These are phyloP conservation scores for Fusarium sp. DNA, from an alignment of 2,329 filamentous ascomycete genomes.

Conservation along the genomic window DNA sequence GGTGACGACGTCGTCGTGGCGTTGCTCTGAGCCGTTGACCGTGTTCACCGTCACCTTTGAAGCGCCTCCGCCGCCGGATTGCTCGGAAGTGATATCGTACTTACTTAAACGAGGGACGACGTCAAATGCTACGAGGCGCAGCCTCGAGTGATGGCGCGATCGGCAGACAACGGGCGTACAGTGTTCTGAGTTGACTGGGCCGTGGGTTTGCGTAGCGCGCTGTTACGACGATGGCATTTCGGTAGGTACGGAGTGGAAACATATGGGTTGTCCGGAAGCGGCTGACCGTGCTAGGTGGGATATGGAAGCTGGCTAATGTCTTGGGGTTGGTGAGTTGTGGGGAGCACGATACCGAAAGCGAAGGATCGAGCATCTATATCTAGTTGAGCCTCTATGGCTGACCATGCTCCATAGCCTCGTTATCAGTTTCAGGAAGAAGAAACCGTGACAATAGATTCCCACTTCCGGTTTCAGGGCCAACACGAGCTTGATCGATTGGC, in stretches of 20 bases:
- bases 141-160: slow-evolving; percentile 14
- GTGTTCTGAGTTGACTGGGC: not conserved
- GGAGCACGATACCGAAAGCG: not conserved
- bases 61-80: not conserved
- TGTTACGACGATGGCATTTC: not conserved
- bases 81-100: not conserved
- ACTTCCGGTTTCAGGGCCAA: not conserved
- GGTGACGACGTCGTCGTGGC: not conserved
- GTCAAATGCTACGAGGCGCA: slow-evolving; percentile 10
- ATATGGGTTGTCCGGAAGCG: not conserved
- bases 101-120: not conserved
- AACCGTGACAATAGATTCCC: not conserved
- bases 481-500: not conserved
- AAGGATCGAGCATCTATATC: not conserved
- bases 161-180: not conserved
- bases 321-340: not conserved
- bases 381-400: not conserved
- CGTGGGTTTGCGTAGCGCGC: not conserved
- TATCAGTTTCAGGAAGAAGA: not conserved
- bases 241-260: not conserved
- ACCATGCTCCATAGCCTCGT: not conserved
- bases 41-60: not conserved
- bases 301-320: not conserved
- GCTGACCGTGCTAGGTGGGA: not conserved
- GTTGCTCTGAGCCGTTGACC: not conserved